Evolutionary conservation across 2,329 filamentous ascomycete species (phyloP).

Genomic region (Rhinocladiella mackenziei): DNA sequence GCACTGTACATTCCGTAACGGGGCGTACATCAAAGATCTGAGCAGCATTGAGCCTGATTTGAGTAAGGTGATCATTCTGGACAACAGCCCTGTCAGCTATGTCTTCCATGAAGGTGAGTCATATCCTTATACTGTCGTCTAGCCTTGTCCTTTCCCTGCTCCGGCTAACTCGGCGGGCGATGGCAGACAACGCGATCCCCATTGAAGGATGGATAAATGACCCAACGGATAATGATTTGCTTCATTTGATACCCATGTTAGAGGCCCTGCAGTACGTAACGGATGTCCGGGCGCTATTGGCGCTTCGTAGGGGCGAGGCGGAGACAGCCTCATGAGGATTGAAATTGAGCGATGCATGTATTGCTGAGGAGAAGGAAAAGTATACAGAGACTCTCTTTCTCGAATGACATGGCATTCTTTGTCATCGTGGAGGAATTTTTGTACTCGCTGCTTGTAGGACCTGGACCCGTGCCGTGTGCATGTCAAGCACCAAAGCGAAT

Average conservation of each 20-base stretch:
- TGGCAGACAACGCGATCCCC: constrained; percentile 89
- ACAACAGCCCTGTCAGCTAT: constrained; percentile 97
- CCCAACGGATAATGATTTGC: constrained; percentile 89
- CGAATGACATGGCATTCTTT: no score
- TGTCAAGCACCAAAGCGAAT: no score
- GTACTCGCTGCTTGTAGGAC: no score
- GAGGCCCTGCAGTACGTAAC: constrained; percentile 96
- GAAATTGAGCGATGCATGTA: background rate
- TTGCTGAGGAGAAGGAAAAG: background rate
- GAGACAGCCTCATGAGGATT: constrained; percentile 29
- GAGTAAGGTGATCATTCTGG: constrained; percentile 97
- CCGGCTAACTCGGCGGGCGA: constrained; percentile 1
- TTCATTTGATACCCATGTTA: constrained; percentile 86
- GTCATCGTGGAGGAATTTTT: no score
- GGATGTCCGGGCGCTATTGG: constrained; percentile 86
- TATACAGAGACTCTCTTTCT: no score
- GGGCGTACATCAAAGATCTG: constrained; percentile 96
- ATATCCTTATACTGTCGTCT: no score
- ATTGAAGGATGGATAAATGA: constrained; percentile 99
- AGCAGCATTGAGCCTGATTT: constrained; percentile 94
- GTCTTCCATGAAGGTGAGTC: constrained; percentile 91
- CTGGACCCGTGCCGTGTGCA: no score
- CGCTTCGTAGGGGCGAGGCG: constrained; percentile 76
- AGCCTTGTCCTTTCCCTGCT: no score
- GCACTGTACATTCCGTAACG: constrained; percentile 92